These are phyloP conservation scores for Russula ochroleuca DNA, from an alignment of 768 basidiomycete species.

Conservation along the genomic window DNA sequence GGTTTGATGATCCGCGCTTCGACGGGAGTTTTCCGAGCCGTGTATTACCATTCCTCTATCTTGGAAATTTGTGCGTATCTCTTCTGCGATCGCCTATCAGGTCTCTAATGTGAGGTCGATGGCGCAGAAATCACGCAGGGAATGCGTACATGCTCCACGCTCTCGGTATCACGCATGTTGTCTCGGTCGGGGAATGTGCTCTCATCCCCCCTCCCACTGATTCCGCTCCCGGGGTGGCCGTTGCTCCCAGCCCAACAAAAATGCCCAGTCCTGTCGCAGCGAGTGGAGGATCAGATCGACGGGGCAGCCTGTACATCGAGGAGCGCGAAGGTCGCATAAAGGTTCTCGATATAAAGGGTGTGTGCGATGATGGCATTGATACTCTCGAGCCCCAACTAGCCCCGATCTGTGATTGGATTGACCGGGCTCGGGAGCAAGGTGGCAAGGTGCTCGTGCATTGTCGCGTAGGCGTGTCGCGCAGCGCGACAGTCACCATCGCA, in stretches of 20 bases:
- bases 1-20: conserved; percentile 91
- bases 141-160: conserved; percentile 97
- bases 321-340: conserved; percentile 86
- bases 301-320: conserved; percentile 81
- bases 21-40: conserved; percentile 95
- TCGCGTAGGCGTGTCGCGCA: conserved; percentile 96
- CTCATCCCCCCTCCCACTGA: conserved; percentile 65
- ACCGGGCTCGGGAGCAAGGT: conserved; percentile 72
- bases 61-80: conserved; percentile 83
- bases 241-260: neutral
- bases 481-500: conserved; percentile 94
- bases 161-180: conserved; percentile 93
- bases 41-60: conserved; percentile 87
- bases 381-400: conserved; percentile 85
- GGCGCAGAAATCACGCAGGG: conserved; percentile 76
- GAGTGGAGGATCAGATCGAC: conserved; percentile 47
- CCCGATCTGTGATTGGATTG: conserved; percentile 91
- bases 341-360: conserved; percentile 85
- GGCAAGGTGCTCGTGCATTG: conserved; percentile 95
- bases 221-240: neutral
- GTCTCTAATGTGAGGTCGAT: conserved; percentile 27
- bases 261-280: conserved; percentile 32
- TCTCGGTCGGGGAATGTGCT: conserved; percentile 94
- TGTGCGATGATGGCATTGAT: conserved; percentile 96
- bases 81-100: conserved; percentile 4